Evolutionary conservation across 1,139 yeast genomes (phyloP).

Genomic region (Blastobotrys serpentis): DNA sequence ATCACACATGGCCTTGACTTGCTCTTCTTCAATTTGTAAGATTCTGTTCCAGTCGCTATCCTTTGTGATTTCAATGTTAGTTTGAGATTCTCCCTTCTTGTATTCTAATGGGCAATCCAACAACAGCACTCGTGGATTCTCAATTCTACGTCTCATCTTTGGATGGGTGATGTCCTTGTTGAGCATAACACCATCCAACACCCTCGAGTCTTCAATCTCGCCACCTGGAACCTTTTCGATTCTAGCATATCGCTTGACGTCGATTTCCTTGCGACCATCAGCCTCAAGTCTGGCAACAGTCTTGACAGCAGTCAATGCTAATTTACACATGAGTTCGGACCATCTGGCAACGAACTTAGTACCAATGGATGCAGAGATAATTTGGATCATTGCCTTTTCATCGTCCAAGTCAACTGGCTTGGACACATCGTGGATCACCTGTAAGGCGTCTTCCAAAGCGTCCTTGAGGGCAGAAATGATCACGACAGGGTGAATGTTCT

Average conservation of each 20-base stretch:
- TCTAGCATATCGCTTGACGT: conserved; percentile 87
- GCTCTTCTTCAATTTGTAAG: conserved; percentile 96
- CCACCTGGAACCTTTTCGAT: conserved; percentile 98
- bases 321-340: conserved; percentile 87
- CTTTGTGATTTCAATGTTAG: conserved; percentile 94
- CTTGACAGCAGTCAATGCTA: conserved; percentile 84
- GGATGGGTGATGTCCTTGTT: conserved; percentile 99
- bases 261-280: conserved; percentile 74
- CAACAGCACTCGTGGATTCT: conserved; percentile 82
- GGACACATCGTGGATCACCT: conserved; percentile 80
- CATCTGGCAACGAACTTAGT: conserved; percentile 92
- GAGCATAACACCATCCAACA: conserved; percentile 86
- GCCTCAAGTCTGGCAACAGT: conserved; percentile 66
- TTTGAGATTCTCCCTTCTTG: conserved; percentile 98
- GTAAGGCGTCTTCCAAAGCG: conserved; percentile 88
- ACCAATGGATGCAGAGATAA: conserved; percentile 90
- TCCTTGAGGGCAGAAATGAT: conserved; percentile 91
- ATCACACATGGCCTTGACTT: conserved; percentile 83
- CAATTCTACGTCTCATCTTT: conserved; percentile 86
- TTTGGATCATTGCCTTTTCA: conserved; percentile 81
- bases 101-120: conserved; percentile 97
- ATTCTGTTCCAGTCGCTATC: conserved; percentile 97
- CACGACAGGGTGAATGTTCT: conserved; percentile 94
- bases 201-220: conserved; percentile 86
- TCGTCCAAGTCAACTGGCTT: conserved; percentile 79